These are phyloP conservation scores for cucumber (Cucumis sativus) DNA, from an alignment of 306 rosid species.

Conservation along the genomic window Cucumber_9930_V3 NC_026660.2:376001-376500, in stretches of 20 bases:
- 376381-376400: background rate
- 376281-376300: background rate
- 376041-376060: constrained; percentile 55
- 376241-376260: background rate
- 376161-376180: constrained; percentile 65
- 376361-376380: background rate
- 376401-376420: background rate
- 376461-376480: background rate
- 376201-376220: background rate
- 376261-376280: background rate
- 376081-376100: constrained; percentile 52
- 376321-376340: background rate
- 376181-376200: background rate
- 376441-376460: background rate
- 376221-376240: background rate
- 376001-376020: constrained; percentile 22
- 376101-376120: constrained; percentile 58
- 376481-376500: background rate
- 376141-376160: constrained; percentile 51
- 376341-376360: background rate
- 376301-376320: background rate
- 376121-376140: constrained; percentile 51
- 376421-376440: background rate
- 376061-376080: constrained; percentile 51
- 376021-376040: constrained; percentile 21